Percentiles rank a stretch among this genome's conserved stretches.
Evolutionary conservation across 73 alveolate species (phyloP).

Genomic region (Stentor roeselii): DNA sequence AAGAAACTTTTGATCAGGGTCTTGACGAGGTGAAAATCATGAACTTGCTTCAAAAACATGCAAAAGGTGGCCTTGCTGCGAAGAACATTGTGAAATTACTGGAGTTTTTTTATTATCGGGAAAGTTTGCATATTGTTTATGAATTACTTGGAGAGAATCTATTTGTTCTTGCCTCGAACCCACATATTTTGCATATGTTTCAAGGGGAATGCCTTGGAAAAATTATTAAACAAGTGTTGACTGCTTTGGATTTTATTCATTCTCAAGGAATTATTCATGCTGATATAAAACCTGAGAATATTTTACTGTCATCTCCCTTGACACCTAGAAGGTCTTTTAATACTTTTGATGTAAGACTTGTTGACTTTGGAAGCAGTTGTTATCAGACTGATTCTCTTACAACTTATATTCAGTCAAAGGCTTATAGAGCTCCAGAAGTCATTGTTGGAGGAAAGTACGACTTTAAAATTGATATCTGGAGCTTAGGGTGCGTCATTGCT

Average conservation of each 20-base stretch:
- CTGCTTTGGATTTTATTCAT: slow-evolving; percentile 57
- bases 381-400: neutral
- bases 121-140: slow-evolving; percentile 45
- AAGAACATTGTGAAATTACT: slow-evolving; percentile 32
- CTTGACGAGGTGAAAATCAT: slow-evolving; percentile 28
- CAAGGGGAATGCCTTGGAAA: slow-evolving; percentile 14
- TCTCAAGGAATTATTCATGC: slow-evolving; percentile 59
- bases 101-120: slow-evolving; percentile 56
- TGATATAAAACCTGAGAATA: slow-evolving; percentile 70
- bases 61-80: neutral
- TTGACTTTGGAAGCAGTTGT: slow-evolving; percentile 31
- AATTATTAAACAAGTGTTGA: slow-evolving; percentile 1
- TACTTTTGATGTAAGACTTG: slow-evolving; percentile 24
- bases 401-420: slow-evolving; percentile 24
- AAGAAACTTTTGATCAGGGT: slow-evolving; percentile 31
- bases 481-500: slow-evolving; percentile 20
- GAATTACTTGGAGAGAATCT: slow-evolving; percentile 31
- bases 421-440: slow-evolving; percentile 46
- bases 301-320: slow-evolving; percentile 32
- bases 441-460: slow-evolving; percentile 84
- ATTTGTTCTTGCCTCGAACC: neutral
- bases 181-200: neutral
- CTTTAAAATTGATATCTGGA: slow-evolving; percentile 91
- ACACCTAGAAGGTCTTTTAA: neutral
- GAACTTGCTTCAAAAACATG: neutral